Evolutionary conservation across 495 filamentous ascomycete genomes (phyloP).

Genomic region (Talaromyces proteolyticus): DNA sequence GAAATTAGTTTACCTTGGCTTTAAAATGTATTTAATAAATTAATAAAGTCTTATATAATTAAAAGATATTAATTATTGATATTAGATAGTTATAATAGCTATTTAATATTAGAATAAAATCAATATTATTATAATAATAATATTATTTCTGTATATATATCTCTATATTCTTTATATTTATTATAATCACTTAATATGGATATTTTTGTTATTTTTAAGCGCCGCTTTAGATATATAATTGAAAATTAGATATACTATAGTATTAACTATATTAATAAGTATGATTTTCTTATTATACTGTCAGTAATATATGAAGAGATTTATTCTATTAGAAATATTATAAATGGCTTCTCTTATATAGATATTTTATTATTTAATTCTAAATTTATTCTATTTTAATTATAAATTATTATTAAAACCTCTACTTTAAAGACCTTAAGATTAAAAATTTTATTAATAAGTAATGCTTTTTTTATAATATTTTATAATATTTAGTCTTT

Average conservation of each 20-base stretch:
- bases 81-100: conserved; percentile 18
- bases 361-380: background rate
- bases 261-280: background rate
- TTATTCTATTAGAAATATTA: background rate
- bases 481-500: background rate
- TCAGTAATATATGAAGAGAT: background rate
- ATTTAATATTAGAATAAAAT: conserved; percentile 19
- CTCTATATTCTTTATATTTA: conserved; percentile 23
- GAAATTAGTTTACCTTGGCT: background rate
- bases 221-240: background rate
- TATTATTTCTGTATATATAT: conserved; percentile 22
- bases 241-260: background rate
- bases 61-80: conserved; percentile 15
- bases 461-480: background rate
- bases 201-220: conserved; percentile 23
- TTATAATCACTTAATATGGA: conserved; percentile 22
- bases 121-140: conserved; percentile 23
- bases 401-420: no score
- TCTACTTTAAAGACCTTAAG: no score
- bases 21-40: background rate
- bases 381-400: background rate
- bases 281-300: background rate
- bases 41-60: background rate
- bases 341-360: background rate
- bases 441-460: no score